Evolutionary conservation across 1,139 yeast species (phyloP).

Genomic region (Geotrichum australiense): DNA sequence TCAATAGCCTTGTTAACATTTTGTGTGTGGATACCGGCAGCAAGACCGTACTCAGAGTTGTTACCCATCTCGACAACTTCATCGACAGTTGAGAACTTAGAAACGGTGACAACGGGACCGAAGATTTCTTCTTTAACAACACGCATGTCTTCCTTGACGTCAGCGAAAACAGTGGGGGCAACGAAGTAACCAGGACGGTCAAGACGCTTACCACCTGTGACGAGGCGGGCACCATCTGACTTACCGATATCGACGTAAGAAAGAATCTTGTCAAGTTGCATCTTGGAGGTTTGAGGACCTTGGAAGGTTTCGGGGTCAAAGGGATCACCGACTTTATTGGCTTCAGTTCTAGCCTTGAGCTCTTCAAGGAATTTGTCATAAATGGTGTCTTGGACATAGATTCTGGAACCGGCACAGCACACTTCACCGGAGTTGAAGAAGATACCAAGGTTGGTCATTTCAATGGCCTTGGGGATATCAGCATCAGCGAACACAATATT

Average conservation of each 20-base stretch:
- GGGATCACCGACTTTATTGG: conserved; percentile 39
- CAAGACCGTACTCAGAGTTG: conserved; percentile 71
- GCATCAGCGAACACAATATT: conserved; percentile 72
- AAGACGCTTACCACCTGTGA: conserved; percentile 45
- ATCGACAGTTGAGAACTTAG: conserved; percentile 61
- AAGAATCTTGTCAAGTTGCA: conserved; percentile 58
- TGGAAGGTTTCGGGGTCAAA: conserved; percentile 44
- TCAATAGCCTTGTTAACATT: conserved; percentile 53
- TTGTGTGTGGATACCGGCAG: conserved; percentile 74
- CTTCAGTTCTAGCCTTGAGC: conserved; percentile 43
- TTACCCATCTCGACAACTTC: conserved; percentile 70
- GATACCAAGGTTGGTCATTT: conserved; percentile 54
- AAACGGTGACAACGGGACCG: conserved; percentile 85
- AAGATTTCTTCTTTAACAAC: conserved; percentile 76
- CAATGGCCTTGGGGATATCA: conserved; percentile 55
- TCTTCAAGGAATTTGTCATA: conserved; percentile 59
- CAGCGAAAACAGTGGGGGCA: conserved; percentile 72
- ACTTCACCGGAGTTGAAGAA: conserved; percentile 84
- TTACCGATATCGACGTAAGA: conserved; percentile 57
- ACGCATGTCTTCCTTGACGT: conserved; percentile 56
- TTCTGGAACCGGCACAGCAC: conserved; percentile 82
- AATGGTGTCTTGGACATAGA: conserved; percentile 67
- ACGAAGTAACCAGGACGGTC: conserved; percentile 61
- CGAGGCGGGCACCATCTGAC: conserved; percentile 58
- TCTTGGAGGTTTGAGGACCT: conserved; percentile 68